These are phyloP conservation scores for Arthromyces matolae DNA, from an alignment of 768 basidiomycete species.

Conservation along the genomic window DNA sequence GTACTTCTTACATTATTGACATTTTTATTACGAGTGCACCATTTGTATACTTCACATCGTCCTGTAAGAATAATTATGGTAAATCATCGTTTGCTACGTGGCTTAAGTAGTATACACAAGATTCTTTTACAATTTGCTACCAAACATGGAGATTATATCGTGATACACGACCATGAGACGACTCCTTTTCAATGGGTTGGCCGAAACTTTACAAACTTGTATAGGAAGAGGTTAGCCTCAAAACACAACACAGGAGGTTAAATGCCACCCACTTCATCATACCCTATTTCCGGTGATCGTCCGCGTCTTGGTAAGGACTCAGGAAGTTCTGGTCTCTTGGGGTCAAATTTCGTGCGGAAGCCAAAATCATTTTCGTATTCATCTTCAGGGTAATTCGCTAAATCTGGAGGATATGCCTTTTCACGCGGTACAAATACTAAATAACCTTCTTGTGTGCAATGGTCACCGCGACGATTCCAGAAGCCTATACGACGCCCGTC, in stretches of 20 bases:
- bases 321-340: constrained; percentile 51
- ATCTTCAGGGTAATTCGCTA: constrained; percentile 55
- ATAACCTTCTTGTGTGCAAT: constrained; percentile 50
- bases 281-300: background rate
- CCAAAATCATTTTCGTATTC: constrained; percentile 54
- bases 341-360: constrained; percentile 35
- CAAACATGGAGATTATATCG: no score
- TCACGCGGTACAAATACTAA: constrained; percentile 65
- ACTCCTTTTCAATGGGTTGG: no score
- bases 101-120: no score
- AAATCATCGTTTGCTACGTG: no score
- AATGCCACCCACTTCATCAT: background rate
- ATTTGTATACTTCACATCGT: no score
- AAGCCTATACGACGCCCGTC: constrained; percentile 40
- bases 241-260: background rate
- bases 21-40: no score
- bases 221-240: no score
- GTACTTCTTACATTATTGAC: background rate
- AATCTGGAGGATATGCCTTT: constrained; percentile 55
- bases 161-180: no score
- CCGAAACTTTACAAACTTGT: no score
- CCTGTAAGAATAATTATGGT: no score
- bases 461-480: constrained; percentile 78
- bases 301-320: constrained; percentile 46
- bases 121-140: no score